Base-by-base conservation (phyloP, 1,284 basidiomycete genomes). In the Tilletia setariae region DNA sequence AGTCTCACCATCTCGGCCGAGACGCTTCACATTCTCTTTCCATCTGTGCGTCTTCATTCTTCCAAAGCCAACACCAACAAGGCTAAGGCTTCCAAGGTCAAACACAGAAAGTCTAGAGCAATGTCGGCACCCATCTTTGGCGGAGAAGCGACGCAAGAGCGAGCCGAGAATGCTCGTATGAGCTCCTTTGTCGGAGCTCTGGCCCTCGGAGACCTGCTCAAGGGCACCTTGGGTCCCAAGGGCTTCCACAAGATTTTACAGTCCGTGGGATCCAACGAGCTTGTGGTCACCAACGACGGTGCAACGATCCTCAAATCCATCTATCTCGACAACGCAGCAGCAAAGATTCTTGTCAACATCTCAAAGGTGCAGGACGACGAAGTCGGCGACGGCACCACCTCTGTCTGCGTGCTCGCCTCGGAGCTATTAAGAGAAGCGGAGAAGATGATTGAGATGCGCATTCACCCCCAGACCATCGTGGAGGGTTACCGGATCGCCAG, bases 311-410 rank as follows among this genome's bases (percentile, higher is more conserved):
- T 99, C 74, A 97, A 96, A 83, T 90, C 92, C 66, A 98, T 99
- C 79, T 91, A 94, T 76, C 89, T 99, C 74, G 96, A 98, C 85
- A 98, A 99, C 82, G 92, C 96, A 1, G 95, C 96, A 0, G 96
- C 96, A 66, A 98, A 98, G 86, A 98, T 99, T 82, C 88, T 98
- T 66, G 96, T 98, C 80, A 98, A 98, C 85, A 98, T 99, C 83
- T 95, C 93, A n/a, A 98, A 99, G 83, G 94, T 98, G 19, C 96
- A 98, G 85, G 96, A 99, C 80, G 96, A 99, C 83, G 96, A 99
- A 85, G 90, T 99, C 61, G 96, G 96, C 19, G 96, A 98, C 84
- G 96, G 96, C 32, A 98, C 94, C 28, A 98, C 94, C 11, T 90
- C 87, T 65, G 95, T 98, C 44, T 94, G 92, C 72, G 94, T 99